A percentile compares a stretch with the other conserved stretches of the same genome.
Conservation (phyloP, 352 stramenopile genomes). For the Phytophthora crassamura region DNA sequence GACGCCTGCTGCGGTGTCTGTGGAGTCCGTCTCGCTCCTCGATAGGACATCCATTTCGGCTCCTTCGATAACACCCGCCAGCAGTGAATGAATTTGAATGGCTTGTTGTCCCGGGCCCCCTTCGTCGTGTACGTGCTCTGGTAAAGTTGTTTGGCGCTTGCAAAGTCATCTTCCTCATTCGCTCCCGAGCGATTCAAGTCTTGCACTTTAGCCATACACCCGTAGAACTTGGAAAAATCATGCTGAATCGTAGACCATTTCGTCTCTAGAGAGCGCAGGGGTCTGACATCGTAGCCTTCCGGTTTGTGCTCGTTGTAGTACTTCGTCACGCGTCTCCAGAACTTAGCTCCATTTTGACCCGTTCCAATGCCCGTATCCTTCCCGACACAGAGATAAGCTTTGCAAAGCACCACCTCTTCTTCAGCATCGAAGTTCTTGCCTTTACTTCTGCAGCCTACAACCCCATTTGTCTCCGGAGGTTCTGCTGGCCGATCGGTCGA, state of each 20-base stretch:
- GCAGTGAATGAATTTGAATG: conserved; percentile 6
- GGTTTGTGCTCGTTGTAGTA: not conserved
- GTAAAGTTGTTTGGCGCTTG: not conserved
- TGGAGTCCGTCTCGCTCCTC: too few species aligned
- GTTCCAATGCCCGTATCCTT: not conserved
- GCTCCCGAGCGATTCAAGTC: conserved; percentile 7
- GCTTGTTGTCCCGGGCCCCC: not conserved
- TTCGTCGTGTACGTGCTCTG: conserved; percentile 1
- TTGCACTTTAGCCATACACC: not conserved
- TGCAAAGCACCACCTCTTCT: not conserved
- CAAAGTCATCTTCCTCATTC: not conserved
- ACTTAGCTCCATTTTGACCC: not conserved
- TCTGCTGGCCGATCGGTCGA: too few species aligned
- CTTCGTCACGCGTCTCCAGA: not conserved
- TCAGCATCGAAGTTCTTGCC: not conserved
- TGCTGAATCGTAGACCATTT: conserved; percentile 16
- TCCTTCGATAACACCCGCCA: conserved; percentile 7
- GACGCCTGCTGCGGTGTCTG: too few species aligned
- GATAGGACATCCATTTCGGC: too few species aligned
- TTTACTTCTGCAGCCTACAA: not conserved
- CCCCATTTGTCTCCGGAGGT: too few species aligned
- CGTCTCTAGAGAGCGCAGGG: not conserved
- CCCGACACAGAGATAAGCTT: not conserved
- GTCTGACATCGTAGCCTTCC: not conserved
- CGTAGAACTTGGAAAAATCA: conserved; percentile 2